Evolutionary conservation across 139 green algal genomes (phyloP).

Genomic region (Nannochloris sp.): DNA sequence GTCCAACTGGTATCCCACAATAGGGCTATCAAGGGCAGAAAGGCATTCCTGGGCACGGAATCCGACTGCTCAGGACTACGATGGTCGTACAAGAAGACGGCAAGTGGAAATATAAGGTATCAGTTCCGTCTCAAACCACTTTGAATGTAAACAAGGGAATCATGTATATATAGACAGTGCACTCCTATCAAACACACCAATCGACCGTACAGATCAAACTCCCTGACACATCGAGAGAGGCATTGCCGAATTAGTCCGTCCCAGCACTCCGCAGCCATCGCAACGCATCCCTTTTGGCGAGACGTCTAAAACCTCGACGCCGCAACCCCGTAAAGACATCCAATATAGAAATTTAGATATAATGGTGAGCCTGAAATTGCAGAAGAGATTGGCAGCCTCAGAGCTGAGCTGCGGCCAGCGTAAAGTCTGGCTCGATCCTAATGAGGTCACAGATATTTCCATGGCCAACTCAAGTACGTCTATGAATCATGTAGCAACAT

Average conservation of each 20-base stretch:
- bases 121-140: neutral
- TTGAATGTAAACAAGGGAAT: slow-evolving; percentile 1
- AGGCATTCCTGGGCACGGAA: too few relatives aligned
- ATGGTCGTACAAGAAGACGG: too few relatives aligned
- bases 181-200: neutral
- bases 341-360: slow-evolving; percentile 7
- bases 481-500: neutral
- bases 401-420: slow-evolving; percentile 86
- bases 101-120: too few relatives aligned
- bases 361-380: slow-evolving; percentile 97
- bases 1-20: too few relatives aligned
- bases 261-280: neutral
- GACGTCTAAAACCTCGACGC: too few relatives aligned
- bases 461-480: slow-evolving; percentile 98
- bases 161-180: slow-evolving; percentile 1
- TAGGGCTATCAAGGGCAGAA: too few relatives aligned
- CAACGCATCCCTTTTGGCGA: too few relatives aligned
- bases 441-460: slow-evolving; percentile 98
- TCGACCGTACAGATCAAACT: neutral
- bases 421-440: slow-evolving; percentile 98
- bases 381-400: slow-evolving; percentile 96
- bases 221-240: too few relatives aligned
- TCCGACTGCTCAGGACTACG: too few relatives aligned
- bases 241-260: neutral
- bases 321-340: neutral